phyloP scores from a whole-genome alignment of 768 basidiomycete species.

The Ramaria rubella region DNA sequence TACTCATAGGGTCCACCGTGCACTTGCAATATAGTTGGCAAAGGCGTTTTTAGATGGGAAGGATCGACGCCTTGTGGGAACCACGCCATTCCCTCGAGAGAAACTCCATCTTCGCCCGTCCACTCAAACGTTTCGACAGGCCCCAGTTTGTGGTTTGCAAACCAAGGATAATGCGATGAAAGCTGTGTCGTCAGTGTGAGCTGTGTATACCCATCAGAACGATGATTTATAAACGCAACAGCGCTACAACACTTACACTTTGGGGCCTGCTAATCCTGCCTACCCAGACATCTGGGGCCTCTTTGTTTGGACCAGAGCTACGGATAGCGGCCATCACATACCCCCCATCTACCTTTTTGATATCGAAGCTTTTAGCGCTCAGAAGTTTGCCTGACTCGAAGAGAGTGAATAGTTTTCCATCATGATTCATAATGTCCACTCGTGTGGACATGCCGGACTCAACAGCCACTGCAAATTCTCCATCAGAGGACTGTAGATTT shows the following conservation, averaged over 20 bases:
- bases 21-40: slow-evolving; percentile 10
- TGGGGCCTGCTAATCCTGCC: not conserved
- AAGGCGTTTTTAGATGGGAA: not conserved
- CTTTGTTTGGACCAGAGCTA: slow-evolving; percentile 11
- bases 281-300: slow-evolving; percentile 9
- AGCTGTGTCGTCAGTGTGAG: slow-evolving; percentile 4
- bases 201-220: not conserved
- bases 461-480: slow-evolving; percentile 7
- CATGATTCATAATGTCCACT: slow-evolving; percentile 9
- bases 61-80: slow-evolving; percentile 7
- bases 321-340: slow-evolving; percentile 8
- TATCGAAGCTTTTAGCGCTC: not conserved
- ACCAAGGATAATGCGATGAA: slow-evolving; percentile 8
- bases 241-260: not conserved
- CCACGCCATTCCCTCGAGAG: slow-evolving; percentile 10
- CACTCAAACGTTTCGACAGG: slow-evolving; percentile 5
- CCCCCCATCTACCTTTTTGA: slow-evolving; percentile 2
- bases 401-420: slow-evolving; percentile 2
- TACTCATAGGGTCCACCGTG: slow-evolving; percentile 14
- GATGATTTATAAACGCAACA: not conserved
- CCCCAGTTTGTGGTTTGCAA: not conserved
- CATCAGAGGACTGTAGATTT: not conserved
- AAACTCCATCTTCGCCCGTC: slow-evolving; percentile 9
- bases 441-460: slow-evolving; percentile 7
- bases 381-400: not conserved